These are phyloP conservation scores for Physcomitrium patens DNA, from an alignment of 225 moss, liverwort and hornwort genomes.

Conservation along the genomic window DNA sequence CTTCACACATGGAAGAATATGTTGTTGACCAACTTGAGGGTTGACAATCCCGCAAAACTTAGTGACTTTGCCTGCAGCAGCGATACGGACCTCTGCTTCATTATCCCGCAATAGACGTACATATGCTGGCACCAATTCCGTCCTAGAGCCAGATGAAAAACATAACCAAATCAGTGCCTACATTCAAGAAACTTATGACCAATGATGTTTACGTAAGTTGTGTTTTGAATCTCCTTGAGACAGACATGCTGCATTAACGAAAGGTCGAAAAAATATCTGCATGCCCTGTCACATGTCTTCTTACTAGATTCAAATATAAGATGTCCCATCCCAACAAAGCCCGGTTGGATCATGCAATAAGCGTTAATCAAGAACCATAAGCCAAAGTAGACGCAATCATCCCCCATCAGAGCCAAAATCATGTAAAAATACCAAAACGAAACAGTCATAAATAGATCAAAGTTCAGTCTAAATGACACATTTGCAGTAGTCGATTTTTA, in stretches of 20 bases:
- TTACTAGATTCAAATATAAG: slow-evolving; percentile 4
- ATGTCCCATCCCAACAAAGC: background rate
- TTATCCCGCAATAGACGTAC: slow-evolving; percentile 90
- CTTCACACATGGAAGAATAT: slow-evolving; percentile 96
- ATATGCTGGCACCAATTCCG: slow-evolving; percentile 93
- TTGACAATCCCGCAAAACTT: slow-evolving; percentile 96
- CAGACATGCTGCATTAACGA: background rate
- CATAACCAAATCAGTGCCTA: slow-evolving; percentile 24
- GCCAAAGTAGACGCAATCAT: too few species aligned
- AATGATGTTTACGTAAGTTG: background rate
- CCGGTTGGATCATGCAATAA: too few species aligned
- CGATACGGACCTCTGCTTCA: slow-evolving; percentile 97
- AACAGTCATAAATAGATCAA: background rate
- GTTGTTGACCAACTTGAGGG: slow-evolving; percentile 86
- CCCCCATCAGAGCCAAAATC: too few species aligned
- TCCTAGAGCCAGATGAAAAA: slow-evolving; percentile 46
- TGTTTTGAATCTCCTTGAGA: background rate
- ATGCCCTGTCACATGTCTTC: background rate
- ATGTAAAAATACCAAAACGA: too few species aligned
- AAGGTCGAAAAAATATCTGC: background rate
- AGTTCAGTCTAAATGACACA: background rate
- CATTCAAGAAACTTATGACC: slow-evolving; percentile 6
- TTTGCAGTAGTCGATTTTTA: background rate
- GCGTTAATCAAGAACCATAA: too few species aligned
- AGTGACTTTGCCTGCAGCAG: slow-evolving; percentile 95